Conservation (phyloP, 2,329 filamentous ascomycete species). For the Capronia americana region DNA sequence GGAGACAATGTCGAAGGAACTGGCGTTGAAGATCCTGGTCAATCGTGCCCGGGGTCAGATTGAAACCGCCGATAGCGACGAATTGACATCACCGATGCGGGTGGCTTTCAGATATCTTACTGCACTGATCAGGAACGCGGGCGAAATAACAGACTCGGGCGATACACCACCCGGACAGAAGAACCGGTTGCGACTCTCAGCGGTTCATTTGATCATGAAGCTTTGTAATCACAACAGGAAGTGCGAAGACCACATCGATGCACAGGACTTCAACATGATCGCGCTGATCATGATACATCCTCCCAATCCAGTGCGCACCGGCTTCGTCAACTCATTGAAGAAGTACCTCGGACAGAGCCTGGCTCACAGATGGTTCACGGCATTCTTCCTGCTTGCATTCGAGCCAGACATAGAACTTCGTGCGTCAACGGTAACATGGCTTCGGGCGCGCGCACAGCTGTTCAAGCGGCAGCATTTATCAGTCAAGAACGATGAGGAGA, state of each 20-base stretch:
- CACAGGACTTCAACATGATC: slow-evolving; percentile 78
- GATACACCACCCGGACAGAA: slow-evolving; percentile 80
- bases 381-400: slow-evolving; percentile 89
- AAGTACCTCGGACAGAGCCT: slow-evolving; percentile 84
- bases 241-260: slow-evolving; percentile 73
- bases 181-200: slow-evolving; percentile 78
- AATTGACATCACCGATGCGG: slow-evolving; percentile 60
- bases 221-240: slow-evolving; percentile 77
- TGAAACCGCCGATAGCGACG: slow-evolving; percentile 53
- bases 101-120: slow-evolving; percentile 81
- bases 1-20: slow-evolving; percentile 81
- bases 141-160: slow-evolving; percentile 77
- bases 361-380: slow-evolving; percentile 79
- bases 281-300: slow-evolving; percentile 82
- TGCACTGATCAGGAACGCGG: slow-evolving; percentile 74
- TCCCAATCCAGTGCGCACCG: slow-evolving; percentile 73
- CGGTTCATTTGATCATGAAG: slow-evolving; percentile 82
- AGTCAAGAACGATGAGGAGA: slow-evolving; percentile 46
- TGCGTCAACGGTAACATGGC: slow-evolving; percentile 81
- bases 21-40: slow-evolving; percentile 83
- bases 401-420: slow-evolving; percentile 79
- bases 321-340: slow-evolving; percentile 84
- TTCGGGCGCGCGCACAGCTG: slow-evolving; percentile 76
- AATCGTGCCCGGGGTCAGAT: slow-evolving; percentile 77
- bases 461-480: slow-evolving; percentile 60